Base-by-base conservation (phyloP, 208 protist species). In the Trypanosoma platydactyli region DNA sequence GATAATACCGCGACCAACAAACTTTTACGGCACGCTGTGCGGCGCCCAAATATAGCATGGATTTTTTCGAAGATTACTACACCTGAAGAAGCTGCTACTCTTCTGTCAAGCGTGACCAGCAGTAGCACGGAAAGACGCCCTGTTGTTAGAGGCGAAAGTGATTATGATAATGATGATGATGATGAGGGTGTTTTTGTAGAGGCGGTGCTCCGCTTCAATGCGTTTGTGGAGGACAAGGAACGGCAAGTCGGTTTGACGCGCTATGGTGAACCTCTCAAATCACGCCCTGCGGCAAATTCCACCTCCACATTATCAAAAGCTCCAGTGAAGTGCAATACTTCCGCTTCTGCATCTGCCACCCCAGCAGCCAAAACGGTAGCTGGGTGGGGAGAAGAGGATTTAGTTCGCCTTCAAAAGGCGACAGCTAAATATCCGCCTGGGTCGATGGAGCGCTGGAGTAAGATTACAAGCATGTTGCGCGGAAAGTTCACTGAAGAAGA, bases 371-470 rank as follows among this genome's bases (percentile, higher is more conserved):
- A 68, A 49, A 63, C 55, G 46, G 27, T 44, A 11, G 62, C 33
- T 5, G 76, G 79, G 50, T 98, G 97, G 97, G 92, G 83, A 9
- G 84, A 97, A 13, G 90, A 98, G 1, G 97, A 98, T 68, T 82
- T 98, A 20, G 60, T 73, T 25, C 81, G 90, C n/a, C 83, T 99
- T 30, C 85, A 96, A 54, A 98, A 98, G 76, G 97, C 92, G 6
- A 95, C 88, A 9, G 86, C 86, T 29, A 97, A 97, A 71, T 99
- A 86, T 70, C 97, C 97, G 20, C 88, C 88, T 12, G 96, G 96
- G 38, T 80, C 90, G 3, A 68, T 88, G 20, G 91, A 98, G 38
- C 83, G 97, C 55, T 99, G 97, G 97, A 71, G 76, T 24, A 91
- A 89, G 45, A 95, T 99, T 55, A 73, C 86, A 22, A 70, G 81